These are phyloP conservation scores for Firmiana major DNA, from an alignment of 345 rosid species.

Conservation along the genomic window DNA sequence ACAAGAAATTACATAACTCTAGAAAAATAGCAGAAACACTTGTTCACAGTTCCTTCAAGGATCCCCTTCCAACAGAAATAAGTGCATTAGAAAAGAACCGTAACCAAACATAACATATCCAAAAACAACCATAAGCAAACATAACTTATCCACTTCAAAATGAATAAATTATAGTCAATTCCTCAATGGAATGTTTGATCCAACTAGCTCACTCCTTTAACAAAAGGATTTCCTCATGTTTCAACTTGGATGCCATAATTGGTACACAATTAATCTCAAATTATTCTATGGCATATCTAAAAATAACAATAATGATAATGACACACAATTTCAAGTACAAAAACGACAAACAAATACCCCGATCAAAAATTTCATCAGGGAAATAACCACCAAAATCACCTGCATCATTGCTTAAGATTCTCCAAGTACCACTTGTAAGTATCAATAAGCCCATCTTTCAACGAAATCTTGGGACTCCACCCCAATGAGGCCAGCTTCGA, in stretches of 20 bases:
- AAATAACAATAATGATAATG: neutral
- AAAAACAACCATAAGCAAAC: neutral
- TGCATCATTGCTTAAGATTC: slow-evolving; percentile 44
- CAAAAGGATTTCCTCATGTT: neutral
- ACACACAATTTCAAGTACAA: neutral
- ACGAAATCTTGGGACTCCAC: slow-evolving; percentile 68
- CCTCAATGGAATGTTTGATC: neutral
- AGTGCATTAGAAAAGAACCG: neutral
- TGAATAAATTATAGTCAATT: neutral
- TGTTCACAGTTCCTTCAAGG: neutral
- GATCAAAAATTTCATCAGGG: neutral
- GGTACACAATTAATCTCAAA: neutral
- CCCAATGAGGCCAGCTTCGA: slow-evolving; percentile 74
- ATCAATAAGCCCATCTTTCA: slow-evolving; percentile 72
- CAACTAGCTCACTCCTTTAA: neutral
- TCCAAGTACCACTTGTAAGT: slow-evolving; percentile 90
- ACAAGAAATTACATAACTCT: no score
- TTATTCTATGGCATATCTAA: slow-evolving; percentile 8
- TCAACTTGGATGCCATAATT: slow-evolving; percentile 4
- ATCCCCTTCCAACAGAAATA: neutral
- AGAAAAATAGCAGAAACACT: neutral
- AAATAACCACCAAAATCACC: neutral
- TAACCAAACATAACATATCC: neutral
- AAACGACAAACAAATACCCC: slow-evolving; percentile 3
- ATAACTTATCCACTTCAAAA: neutral